These are phyloP conservation scores for Phialemoniopsis sp. DNA, from an alignment of 2,329 filamentous ascomycete species.

Conservation along the genomic window DNA sequence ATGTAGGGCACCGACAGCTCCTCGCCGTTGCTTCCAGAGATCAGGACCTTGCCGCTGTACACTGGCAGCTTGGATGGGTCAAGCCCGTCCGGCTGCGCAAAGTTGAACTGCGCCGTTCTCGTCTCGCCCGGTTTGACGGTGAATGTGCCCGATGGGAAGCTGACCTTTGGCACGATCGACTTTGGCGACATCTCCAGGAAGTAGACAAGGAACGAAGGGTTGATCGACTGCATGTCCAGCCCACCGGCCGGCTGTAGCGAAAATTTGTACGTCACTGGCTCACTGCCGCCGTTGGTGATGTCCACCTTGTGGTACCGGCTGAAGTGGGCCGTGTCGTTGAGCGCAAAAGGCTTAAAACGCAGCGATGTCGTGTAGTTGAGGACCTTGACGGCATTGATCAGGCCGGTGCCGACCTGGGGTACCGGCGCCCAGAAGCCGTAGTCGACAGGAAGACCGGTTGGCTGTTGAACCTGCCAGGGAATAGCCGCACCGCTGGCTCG, in stretches of 20 bases:
- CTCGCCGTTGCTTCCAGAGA: constrained; percentile 24
- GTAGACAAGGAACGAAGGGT: constrained; percentile 3
- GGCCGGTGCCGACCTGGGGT: constrained; percentile 31
- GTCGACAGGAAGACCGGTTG: constrained; percentile 7
- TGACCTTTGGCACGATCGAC: constrained; percentile 7
- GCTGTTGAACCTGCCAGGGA: constrained; percentile 16
- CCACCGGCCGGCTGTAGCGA: constrained; percentile 23
- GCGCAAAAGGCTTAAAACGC: constrained; percentile 29
- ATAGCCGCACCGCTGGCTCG: constrained; percentile 23
- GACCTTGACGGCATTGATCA: constrained; percentile 35
- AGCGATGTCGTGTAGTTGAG: constrained; percentile 30
- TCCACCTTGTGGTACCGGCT: constrained; percentile 16
- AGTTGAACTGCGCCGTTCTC: constrained; percentile 15
- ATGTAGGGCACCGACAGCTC: constrained; percentile 24
- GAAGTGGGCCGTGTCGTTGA: constrained; percentile 40
- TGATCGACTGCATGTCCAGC: constrained; percentile 20
- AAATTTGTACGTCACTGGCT: constrained; percentile 27
- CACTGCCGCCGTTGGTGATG: constrained; percentile 31
- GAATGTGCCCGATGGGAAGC: constrained; percentile 10
- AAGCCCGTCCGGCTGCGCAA: constrained; percentile 13
- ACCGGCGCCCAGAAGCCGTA: constrained; percentile 19
- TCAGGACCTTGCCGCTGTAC: constrained; percentile 26
- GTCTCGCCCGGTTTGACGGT: constrained; percentile 17
- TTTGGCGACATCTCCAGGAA: constrained; percentile 12
- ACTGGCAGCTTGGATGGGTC: constrained; percentile 21